Evolutionary conservation across 371 early-diverging fungal genomes (phyloP).

Genomic region (Coemansia sp.): DNA sequence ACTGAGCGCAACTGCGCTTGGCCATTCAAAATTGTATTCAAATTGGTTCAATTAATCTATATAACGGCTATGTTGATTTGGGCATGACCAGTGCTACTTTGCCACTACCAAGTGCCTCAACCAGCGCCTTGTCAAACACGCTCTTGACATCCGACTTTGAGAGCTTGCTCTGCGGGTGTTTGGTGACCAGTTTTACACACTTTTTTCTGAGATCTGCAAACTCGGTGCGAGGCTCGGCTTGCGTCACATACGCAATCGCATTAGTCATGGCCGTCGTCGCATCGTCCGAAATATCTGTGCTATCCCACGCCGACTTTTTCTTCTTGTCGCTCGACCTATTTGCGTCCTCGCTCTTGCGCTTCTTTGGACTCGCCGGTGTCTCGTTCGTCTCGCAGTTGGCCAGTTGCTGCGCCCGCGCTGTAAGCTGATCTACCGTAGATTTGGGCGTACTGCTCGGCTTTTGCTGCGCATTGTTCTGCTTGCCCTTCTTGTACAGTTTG

Average conservation of each 20-base stretch:
- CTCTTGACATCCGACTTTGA: slow-evolving; percentile 31
- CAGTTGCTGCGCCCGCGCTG: slow-evolving; percentile 54
- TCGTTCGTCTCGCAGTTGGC: slow-evolving; percentile 11
- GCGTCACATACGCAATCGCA: slow-evolving; percentile 12
- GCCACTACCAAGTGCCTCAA: slow-evolving; percentile 26
- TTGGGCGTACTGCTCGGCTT: slow-evolving; percentile 41
- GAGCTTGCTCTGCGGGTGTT: slow-evolving; percentile 18
- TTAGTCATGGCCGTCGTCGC: slow-evolving; percentile 19
- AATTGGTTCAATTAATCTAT: neutral
- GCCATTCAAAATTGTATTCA: neutral
- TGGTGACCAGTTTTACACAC: slow-evolving; percentile 22
- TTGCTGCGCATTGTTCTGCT: slow-evolving; percentile 11
- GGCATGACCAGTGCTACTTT: neutral
- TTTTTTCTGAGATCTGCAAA: slow-evolving; percentile 33
- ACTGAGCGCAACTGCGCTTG: too few species aligned
- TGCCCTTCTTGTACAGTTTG: slow-evolving; percentile 34
- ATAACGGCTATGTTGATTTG: neutral
- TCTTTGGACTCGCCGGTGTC: slow-evolving; percentile 20
- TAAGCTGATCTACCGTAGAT: slow-evolving; percentile 65
- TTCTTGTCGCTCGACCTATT: slow-evolving; percentile 3
- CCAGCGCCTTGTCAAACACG: slow-evolving; percentile 26
- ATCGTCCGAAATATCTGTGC: slow-evolving; percentile 4
- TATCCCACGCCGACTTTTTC: slow-evolving; percentile 16
- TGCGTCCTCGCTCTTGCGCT: slow-evolving; percentile 22
- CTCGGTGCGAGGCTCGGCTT: neutral